Percentiles rank a stretch among this genome's conserved stretches.
Evolutionary conservation across 2,329 filamentous ascomycete genomes (phyloP).

Genomic region (Aspergillus sp.): DNA sequence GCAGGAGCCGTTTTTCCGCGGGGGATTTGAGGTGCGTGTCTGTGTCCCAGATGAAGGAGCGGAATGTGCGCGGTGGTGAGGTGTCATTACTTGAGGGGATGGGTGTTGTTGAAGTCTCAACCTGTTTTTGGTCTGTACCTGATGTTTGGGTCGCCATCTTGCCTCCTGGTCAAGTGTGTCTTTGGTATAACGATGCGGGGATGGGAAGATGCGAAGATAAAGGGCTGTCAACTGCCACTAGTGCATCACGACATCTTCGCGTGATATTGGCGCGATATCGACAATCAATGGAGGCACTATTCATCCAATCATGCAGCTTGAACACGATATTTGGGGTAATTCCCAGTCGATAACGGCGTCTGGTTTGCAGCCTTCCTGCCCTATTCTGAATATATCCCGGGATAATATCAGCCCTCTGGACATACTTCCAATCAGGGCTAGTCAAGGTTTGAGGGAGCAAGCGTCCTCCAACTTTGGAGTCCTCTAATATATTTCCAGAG

Average conservation of each 20-base stretch:
- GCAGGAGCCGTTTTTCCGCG: constrained; percentile 10
- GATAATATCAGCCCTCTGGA: not conserved
- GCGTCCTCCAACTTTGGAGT: no score
- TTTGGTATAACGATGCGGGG: not conserved
- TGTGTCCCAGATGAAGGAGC: constrained; percentile 16
- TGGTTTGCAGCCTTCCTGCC: not conserved
- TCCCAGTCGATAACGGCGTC: not conserved
- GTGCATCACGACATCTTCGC: constrained; percentile 5
- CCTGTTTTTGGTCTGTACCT: not conserved
- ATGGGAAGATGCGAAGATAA: not conserved
- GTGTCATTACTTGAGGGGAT: not conserved
- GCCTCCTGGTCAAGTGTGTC: not conserved
- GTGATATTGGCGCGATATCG: constrained; percentile 4
- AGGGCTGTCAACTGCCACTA: not conserved
- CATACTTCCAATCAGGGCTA: not conserved
- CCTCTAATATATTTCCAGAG: no score
- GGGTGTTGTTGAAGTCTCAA: not conserved
- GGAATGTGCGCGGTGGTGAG: not conserved
- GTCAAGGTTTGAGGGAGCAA: no score
- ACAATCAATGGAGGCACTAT: not conserved
- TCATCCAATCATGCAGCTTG: not conserved
- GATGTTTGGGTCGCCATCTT: not conserved
- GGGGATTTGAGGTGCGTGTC: constrained; percentile 9
- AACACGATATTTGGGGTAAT: not conserved
- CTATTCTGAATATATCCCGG: not conserved